Evolutionary conservation across 768 basidiomycete species (phyloP).

Genomic region (Phlegmacium glaucopus): DNA sequence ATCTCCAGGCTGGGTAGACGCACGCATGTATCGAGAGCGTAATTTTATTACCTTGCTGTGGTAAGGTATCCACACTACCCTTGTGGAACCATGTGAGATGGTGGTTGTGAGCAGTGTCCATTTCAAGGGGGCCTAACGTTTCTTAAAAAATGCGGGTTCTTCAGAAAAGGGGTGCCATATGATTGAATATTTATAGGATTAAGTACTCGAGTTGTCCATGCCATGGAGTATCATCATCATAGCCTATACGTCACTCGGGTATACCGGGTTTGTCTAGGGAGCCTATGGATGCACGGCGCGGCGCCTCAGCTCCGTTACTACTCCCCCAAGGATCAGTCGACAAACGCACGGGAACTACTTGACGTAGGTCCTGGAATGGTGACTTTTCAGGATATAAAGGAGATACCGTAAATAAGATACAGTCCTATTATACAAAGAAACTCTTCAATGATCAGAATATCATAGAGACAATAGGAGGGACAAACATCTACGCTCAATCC

Average conservation of each 20-base stretch:
- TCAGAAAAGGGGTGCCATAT: too few relatives aligned
- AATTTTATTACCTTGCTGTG: constrained; percentile 35
- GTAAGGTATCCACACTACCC: constrained; percentile 22
- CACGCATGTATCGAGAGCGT: constrained; percentile 3
- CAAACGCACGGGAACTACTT: constrained; percentile 59
- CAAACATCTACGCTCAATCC: constrained; percentile 63
- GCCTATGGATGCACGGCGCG: too few relatives aligned
- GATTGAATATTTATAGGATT: too few relatives aligned
- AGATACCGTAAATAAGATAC: constrained; percentile 54
- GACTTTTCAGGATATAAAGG: constrained; percentile 54
- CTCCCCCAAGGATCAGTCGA: constrained; percentile 54
- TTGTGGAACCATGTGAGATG: constrained; percentile 26
- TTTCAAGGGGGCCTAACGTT: too few relatives aligned
- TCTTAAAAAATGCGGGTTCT: too few relatives aligned
- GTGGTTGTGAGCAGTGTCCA: constrained; percentile 11
- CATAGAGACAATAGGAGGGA: neutral
- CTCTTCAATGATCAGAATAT: too few relatives aligned
- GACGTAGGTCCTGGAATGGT: constrained; percentile 57
- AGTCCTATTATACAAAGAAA: constrained; percentile 44
- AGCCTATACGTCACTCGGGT: too few relatives aligned
- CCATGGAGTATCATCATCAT: too few relatives aligned
- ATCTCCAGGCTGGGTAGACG: constrained; percentile 32
- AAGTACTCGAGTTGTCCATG: too few relatives aligned
- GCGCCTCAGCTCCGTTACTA: too few relatives aligned
- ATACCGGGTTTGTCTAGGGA: too few relatives aligned